A percentile compares a stretch with the other conserved stretches of the same genome.
Conservation (phyloP, 371 early-diverging fungal genomes). For the Cladochytrium tenue region DNA sequence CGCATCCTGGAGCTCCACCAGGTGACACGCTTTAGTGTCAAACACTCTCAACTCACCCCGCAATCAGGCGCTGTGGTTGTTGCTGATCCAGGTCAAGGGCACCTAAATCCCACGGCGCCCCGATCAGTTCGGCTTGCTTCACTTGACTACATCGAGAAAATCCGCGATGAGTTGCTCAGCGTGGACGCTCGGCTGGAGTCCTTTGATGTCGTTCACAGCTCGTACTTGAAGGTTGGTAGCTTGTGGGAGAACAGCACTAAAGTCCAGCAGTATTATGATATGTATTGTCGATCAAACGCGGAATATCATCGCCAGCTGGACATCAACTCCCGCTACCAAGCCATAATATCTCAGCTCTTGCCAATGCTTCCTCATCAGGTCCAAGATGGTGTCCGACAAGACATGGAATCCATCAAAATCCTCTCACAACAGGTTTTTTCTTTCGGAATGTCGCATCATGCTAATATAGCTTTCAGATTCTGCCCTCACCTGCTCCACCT, state of each 20-base stretch:
- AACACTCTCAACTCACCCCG: no score
- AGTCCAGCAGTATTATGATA: constrained; percentile 11
- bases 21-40: no score
- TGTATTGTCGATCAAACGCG: constrained; percentile 1
- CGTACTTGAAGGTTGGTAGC: not conserved
- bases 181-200: not conserved
- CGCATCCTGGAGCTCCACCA: no score
- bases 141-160: constrained; percentile 9
- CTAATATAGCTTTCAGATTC: not conserved
- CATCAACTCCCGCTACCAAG: constrained; percentile 21
- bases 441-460: not conserved
- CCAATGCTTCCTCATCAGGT: constrained; percentile 18
- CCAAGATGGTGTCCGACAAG: constrained; percentile 21
- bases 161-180: constrained; percentile 9
- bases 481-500: not conserved
- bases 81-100: no score
- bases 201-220: not conserved
- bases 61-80: no score
- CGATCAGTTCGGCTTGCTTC: not conserved
- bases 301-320: constrained; percentile 10
- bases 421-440: not conserved
- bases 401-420: constrained; percentile 21
- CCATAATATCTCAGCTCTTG: constrained; percentile 19
- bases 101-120: no score
- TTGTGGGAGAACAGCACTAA: not conserved